These are phyloP conservation scores for Termitomyces sp. DNA, from an alignment of 768 basidiomycete genomes.

Conservation along the genomic window DNA sequence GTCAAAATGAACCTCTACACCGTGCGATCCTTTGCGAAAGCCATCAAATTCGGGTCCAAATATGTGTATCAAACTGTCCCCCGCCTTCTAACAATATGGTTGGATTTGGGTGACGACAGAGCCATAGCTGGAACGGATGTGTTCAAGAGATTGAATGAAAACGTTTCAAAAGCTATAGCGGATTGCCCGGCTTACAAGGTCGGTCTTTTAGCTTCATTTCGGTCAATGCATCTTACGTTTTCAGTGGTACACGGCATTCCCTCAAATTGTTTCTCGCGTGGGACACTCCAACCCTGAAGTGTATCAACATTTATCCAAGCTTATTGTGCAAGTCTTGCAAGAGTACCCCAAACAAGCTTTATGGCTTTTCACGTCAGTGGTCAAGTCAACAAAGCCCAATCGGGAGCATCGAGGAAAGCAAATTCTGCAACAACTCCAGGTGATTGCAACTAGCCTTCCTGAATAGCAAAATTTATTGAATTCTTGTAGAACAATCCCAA, in stretches of 20 bases:
- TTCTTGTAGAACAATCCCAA: slow-evolving; percentile 42
- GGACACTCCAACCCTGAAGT: slow-evolving; percentile 69
- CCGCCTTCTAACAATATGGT: slow-evolving; percentile 90
- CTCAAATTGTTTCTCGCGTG: slow-evolving; percentile 94
- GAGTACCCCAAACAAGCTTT: slow-evolving; percentile 88
- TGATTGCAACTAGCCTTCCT: slow-evolving; percentile 27
- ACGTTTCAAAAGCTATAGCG: slow-evolving; percentile 53
- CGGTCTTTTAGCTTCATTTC: not conserved
- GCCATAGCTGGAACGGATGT: slow-evolving; percentile 29
- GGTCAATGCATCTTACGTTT: not conserved
- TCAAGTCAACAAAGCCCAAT: slow-evolving; percentile 73
- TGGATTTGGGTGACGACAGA: slow-evolving; percentile 78
- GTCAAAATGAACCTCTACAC: slow-evolving; percentile 66
- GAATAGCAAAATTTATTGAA: not conserved
- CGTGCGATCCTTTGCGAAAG: slow-evolving; percentile 63
- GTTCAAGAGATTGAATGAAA: slow-evolving; percentile 56
- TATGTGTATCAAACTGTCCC: slow-evolving; percentile 96
- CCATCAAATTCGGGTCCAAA: slow-evolving; percentile 84
- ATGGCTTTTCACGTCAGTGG: slow-evolving; percentile 89
- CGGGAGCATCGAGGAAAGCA: slow-evolving; percentile 58
- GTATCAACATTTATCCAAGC: slow-evolving; percentile 52
- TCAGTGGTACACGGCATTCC: slow-evolving; percentile 92
- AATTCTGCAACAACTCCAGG: slow-evolving; percentile 60
- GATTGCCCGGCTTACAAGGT: slow-evolving; percentile 79
- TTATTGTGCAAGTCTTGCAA: slow-evolving; percentile 74